Evolutionary conservation across 1,284 basidiomycete genomes (phyloP), one percentile per base, ranked within the genome.

Genomic region (Leucoagaricus sp.): DNA sequence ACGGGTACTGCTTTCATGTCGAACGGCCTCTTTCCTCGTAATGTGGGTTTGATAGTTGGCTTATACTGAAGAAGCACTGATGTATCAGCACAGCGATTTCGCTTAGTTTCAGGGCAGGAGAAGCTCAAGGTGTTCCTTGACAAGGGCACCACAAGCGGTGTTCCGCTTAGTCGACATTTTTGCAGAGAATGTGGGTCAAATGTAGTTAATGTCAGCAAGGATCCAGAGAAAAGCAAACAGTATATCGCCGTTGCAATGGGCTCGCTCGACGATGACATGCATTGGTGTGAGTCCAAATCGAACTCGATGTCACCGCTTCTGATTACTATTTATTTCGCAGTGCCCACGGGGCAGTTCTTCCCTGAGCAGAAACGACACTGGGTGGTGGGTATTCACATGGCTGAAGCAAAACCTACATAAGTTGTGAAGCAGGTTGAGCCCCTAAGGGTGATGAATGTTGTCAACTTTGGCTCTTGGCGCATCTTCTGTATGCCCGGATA

Each of bases 1-100:
- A 66, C 67, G 5, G 74, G 74, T 1, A 68, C 70, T 10, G 73
- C 72, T 9, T 75, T 76, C 55, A 66, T 72, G 67, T 62, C 72
- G 19, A 73, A 72, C 47, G 60, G 61, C 9, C 72, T 74, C 53
- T 75, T 73, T 63, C 64, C 62, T 1, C 58, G 57, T 23, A 64
- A 72, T 57, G 75, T 74, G 64, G 17, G 55, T 55, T n/a, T 42
- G 19, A 12, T 49, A 4, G 19, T 21, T 6, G 2, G 26, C 8
- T 46, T 21, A 31, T 17, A 28, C n/a, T n/a, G n/a, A 41, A 15
- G 51, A 21, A n/a, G 25, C 17, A 17, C 28, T 54, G 36, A 38
- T 25, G 17, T 41, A n/a, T 19, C 23, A 26, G 23, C 19, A 56
- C 33, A 56, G 54, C 54, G 45, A 57, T 9, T 60, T 46, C 46